Base-by-base conservation (phyloP, 805 yeast species). In the Kregervanrija pseudodelftensis region DNA sequence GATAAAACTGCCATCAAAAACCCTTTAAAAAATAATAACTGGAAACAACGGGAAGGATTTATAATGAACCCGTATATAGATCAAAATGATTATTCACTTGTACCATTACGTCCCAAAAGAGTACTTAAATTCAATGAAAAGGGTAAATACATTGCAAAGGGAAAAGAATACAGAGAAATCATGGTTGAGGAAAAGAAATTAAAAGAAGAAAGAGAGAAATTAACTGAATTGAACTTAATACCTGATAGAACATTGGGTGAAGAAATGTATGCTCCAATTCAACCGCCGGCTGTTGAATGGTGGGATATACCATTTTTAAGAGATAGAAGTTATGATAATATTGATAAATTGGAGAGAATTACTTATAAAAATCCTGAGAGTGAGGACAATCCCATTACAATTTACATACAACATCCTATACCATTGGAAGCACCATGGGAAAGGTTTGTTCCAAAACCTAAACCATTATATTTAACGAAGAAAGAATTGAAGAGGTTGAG, bases 391-490 rank as follows among this genome's bases (percentile, higher is more conserved):
- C 82, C 85, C 0, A 76, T 88, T 1, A 73, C 90, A 0, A 57
- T 71, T n/a, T 87, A 81, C 54, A 72, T 91, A 2, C 91, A 85
- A 50, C 96, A 89, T 63, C 97, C 96, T 0, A 77, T 79, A 3
- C 82, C 86, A 0, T 64, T 81, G 0, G 63, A 64, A 14, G 72
- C 85, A 0, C 77, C 83, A 1, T 77, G 82, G 80, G 80, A 75
- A 39, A 63, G 66, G 41, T 68, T 69, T 40, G 47, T 59, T 13
- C 66, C 69, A 0, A 64, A 64, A 2, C 66, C 63, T 4, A 64
- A 69, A 22, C 73, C 79, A 4, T 55, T 86, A 48, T 79, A 69
- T 56, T 64, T 90, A 49, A 89, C 97, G 0, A 84, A 84, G 60
- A 70, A 75, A 47, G 99, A 93, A 58, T 63, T 75, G 64, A 85